Conservation (phyloP, 2,329 filamentous ascomycete genomes). For the Paraphoma chrysanthemicola region DNA sequence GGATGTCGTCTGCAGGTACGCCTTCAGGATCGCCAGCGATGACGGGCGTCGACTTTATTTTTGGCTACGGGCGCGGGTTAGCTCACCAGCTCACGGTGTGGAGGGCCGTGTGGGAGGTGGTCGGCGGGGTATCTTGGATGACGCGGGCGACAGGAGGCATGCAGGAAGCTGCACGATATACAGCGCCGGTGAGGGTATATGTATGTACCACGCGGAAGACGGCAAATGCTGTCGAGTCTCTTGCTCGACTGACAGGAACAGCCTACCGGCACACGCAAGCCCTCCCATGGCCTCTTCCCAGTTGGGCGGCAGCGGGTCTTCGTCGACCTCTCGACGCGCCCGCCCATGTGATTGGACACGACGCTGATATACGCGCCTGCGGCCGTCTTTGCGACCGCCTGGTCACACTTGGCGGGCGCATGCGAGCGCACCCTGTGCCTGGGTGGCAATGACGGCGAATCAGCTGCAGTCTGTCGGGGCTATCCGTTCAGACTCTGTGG, state of each 20-base stretch:
- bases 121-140: constrained; percentile 23
- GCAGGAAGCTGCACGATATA: constrained; percentile 4
- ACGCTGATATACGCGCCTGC: constrained; percentile 35
- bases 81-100: constrained; percentile 13
- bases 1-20: constrained; percentile 9
- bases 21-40: constrained; percentile 26
- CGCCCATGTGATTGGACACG: constrained; percentile 30
- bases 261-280: constrained; percentile 37
- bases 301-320: constrained; percentile 33
- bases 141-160: constrained; percentile 12
- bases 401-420: constrained; percentile 44
- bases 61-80: constrained; percentile 27
- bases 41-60: constrained; percentile 31
- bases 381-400: constrained; percentile 34
- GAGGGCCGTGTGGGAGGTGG: constrained; percentile 19
- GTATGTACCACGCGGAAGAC: constrained; percentile 6
- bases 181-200: constrained; percentile 18
- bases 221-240: constrained; percentile 11
- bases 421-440: constrained; percentile 11
- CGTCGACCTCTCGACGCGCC: constrained; percentile 17
- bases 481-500: too few relatives aligned
- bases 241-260: constrained; percentile 12
- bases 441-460: too few relatives aligned
- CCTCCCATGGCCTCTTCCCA: constrained; percentile 15
- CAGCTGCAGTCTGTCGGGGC: too few relatives aligned